Base-by-base conservation (phyloP, 164 flowering plant genomes). In the Aristolochia californica region DNA sequence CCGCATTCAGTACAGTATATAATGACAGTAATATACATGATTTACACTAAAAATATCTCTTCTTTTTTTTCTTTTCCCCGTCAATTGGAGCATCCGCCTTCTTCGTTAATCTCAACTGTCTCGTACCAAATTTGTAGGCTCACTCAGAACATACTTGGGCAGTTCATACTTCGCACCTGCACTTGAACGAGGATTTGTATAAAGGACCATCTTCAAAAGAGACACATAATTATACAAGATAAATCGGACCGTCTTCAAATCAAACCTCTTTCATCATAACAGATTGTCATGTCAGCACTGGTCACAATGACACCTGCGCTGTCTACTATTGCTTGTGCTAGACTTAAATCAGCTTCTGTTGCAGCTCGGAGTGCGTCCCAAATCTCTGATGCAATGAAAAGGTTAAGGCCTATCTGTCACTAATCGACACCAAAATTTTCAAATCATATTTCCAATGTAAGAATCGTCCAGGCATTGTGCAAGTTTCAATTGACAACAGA, bases 341-440 rank as follows among this genome's bases (percentile, higher is more conserved):
- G 80, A 55, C 50, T 58, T 25, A 79, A 45, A 60, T 91, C 95
- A 62, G 88, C 83, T 77, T 86, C 98, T 43, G 95, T 83, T 58
- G 98, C 98, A 56, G 85, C 98, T 62, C 87, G 78, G 26, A 91
- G 90, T 30, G 98, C 98, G 76, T 88, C 98, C 98, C 98, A 91
- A 30, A 88, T 91, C 78, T 91, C 96, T 88, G 64, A 49, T 21
- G 58, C n/a, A 51, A 22, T 5, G 40, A 61, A 53, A 24, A 21
- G 15, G 23, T 30, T 60, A 21, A 60, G n/a, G 24, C 20, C 9
- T 34, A 34, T 8, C 5, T n/a, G 40, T 34, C 11, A 34, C n/a
- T n/a, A n/a, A n/a, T n/a, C n/a, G n/a, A n/a, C n/a, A n/a, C n/a
- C n/a, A n/a, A n/a, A n/a, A n/a, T n/a, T n/a, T n/a, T n/a, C n/a